phyloP scores from a whole-genome alignment of 306 rosid genomes.

The Cucurbita maxima region DNA sequence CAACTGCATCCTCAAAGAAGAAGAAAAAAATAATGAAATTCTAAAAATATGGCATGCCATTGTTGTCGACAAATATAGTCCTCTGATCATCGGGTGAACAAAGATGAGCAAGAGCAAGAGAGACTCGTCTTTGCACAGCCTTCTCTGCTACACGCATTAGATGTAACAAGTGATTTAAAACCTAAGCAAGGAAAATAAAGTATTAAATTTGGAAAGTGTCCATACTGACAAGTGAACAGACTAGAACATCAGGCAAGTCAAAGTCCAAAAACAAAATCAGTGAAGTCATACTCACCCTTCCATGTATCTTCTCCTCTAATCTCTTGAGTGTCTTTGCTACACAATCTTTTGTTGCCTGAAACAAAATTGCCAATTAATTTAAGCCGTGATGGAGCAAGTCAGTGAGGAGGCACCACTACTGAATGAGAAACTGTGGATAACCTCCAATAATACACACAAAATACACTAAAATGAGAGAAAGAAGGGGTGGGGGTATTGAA shows the following conservation, averaged over 20 bases:
- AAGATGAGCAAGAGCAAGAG: constrained; percentile 96
- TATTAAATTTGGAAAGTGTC: constrained; percentile 18
- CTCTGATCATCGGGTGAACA: constrained; percentile 72
- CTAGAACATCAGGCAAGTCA: background rate
- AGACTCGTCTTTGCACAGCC: constrained; percentile 67
- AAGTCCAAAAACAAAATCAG: background rate
- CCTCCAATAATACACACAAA: background rate
- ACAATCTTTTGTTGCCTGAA: constrained; percentile 96
- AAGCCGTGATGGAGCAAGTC: background rate
- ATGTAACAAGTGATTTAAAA: constrained; percentile 70
- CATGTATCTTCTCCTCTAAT: constrained; percentile 92
- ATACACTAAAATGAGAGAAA: no score
- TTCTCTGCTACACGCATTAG: constrained; percentile 79
- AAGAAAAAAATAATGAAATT: background rate
- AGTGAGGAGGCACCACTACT: background rate
- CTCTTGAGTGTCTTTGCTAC: constrained; percentile 97
- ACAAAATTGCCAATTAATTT: constrained; percentile 4
- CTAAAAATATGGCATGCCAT: constrained; percentile 34
- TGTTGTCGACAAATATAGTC: constrained; percentile 59
- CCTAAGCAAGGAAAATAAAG: constrained; percentile 36
- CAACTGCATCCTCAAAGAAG: background rate
- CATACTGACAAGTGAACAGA: background rate
- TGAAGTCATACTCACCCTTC: constrained; percentile 41
- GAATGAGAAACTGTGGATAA: background rate
- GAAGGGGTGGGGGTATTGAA: background rate